Evolutionary conservation across 2,329 filamentous ascomycete species (phyloP).

Genomic region (Atkinsonella hypoxylon): DNA sequence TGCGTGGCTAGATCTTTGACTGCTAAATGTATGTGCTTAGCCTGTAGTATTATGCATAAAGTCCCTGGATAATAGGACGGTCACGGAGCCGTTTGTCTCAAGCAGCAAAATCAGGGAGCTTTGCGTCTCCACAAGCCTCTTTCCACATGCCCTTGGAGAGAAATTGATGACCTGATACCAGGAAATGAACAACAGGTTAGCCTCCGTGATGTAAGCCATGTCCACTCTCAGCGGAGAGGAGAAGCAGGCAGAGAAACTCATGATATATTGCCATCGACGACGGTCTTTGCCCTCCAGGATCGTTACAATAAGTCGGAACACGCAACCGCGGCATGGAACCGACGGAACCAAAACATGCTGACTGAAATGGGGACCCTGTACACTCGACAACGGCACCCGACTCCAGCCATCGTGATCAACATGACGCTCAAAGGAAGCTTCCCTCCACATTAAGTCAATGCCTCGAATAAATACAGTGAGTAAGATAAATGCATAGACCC

Average conservation of each 20-base stretch:
- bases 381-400: slow-evolving; percentile 18
- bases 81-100: slow-evolving; percentile 22
- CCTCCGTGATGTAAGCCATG: slow-evolving; percentile 17
- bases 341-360: slow-evolving; percentile 21
- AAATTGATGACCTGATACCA: slow-evolving; percentile 14
- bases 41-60: slow-evolving; percentile 10
- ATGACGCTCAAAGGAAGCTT: too few species aligned
- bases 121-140: slow-evolving; percentile 17
- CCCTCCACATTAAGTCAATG: too few species aligned
- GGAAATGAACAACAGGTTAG: slow-evolving; percentile 21
- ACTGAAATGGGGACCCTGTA: slow-evolving; percentile 25
- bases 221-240: not conserved
- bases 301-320: slow-evolving; percentile 17
- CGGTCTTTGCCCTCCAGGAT: slow-evolving; percentile 23
- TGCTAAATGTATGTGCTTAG: too few species aligned
- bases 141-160: slow-evolving; percentile 12
- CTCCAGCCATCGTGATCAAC: slow-evolving; percentile 1
- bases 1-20: too few species aligned
- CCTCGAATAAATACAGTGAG: too few species aligned
- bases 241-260: slow-evolving; percentile 9
- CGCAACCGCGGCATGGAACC: slow-evolving; percentile 17
- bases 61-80: slow-evolving; percentile 19
- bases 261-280: slow-evolving; percentile 22
- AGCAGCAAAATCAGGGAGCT: slow-evolving; percentile 22
- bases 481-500: too few species aligned